Evolutionary conservation across 306 rosid genomes (phyloP).

Genomic region (Senna tora): DNA sequence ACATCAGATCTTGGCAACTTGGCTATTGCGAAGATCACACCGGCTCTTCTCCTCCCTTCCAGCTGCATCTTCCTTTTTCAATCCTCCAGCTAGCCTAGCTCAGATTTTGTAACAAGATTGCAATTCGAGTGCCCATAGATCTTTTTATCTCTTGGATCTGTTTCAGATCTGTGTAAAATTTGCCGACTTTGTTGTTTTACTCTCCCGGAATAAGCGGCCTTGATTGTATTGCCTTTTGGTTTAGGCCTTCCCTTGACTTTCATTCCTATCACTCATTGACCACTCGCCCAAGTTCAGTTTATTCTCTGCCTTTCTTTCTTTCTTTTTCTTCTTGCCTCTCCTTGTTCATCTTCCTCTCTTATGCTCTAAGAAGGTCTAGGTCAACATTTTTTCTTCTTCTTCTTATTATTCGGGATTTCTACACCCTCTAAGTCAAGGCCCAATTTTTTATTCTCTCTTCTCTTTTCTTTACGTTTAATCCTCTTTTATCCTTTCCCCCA

Average conservation of each 20-base stretch:
- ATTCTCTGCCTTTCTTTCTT: too few relatives aligned
- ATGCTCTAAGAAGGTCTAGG: neutral
- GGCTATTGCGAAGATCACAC: too few relatives aligned
- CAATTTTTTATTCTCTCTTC: slow-evolving; percentile 29
- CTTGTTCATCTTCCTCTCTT: neutral
- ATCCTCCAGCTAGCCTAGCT: too few relatives aligned
- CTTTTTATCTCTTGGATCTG: neutral
- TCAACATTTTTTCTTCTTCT: neutral
- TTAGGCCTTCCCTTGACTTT: too few relatives aligned
- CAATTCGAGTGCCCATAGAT: neutral
- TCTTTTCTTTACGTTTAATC: neutral
- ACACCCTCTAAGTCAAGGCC: slow-evolving; percentile 42
- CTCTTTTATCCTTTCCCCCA: neutral
- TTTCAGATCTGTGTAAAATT: too few relatives aligned
- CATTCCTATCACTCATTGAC: neutral
- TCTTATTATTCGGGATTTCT: too few relatives aligned
- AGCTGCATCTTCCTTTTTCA: too few relatives aligned
- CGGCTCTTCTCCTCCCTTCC: too few relatives aligned
- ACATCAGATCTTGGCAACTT: too few relatives aligned
- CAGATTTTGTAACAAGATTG: neutral
- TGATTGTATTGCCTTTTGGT: too few relatives aligned
- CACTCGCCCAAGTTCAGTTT: neutral
- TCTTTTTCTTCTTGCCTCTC: neutral
- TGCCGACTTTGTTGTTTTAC: too few relatives aligned
- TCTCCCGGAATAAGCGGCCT: too few relatives aligned